phyloP scores from a whole-genome alignment of 352 stramenopile species.

The Globisporangium abappressorium region DNA sequence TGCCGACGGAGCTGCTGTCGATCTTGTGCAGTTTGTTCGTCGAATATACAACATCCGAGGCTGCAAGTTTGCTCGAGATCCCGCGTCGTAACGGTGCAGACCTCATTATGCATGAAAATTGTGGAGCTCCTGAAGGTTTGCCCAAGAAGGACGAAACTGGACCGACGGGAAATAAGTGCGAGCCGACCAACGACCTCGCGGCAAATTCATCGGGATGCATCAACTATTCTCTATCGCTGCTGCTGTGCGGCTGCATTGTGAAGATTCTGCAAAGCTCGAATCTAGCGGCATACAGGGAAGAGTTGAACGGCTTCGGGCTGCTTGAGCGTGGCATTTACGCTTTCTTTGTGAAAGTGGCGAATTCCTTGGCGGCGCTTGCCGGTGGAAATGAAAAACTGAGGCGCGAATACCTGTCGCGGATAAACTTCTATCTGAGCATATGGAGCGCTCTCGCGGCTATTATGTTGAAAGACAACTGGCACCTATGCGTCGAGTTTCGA shows the following conservation, averaged over 20 bases:
- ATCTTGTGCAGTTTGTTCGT: slow-evolving; percentile 69
- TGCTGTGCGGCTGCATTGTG: slow-evolving; percentile 60
- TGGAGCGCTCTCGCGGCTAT: slow-evolving; percentile 40
- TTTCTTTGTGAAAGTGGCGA: slow-evolving; percentile 49
- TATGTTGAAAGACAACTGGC: slow-evolving; percentile 52
- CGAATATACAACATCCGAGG: slow-evolving; percentile 36
- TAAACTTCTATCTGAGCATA: slow-evolving; percentile 37
- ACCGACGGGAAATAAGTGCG: not conserved
- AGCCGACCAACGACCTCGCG: not conserved
- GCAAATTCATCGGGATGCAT: not conserved
- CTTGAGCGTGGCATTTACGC: slow-evolving; percentile 63
- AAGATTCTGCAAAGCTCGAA: slow-evolving; percentile 52
- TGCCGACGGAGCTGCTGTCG: slow-evolving; percentile 60
- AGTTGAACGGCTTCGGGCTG: slow-evolving; percentile 54
- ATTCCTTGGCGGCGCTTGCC: slow-evolving; percentile 27
- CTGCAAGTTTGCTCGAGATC: slow-evolving; percentile 20
- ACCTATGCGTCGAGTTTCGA: slow-evolving; percentile 49
- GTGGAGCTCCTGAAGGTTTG: not conserved
- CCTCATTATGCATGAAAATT: not conserved
- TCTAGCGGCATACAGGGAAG: slow-evolving; percentile 34
- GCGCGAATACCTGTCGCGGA: slow-evolving; percentile 19
- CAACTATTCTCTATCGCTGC: slow-evolving; percentile 23
- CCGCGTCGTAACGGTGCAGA: not conserved
- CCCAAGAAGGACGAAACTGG: not conserved
- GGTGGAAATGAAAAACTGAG: slow-evolving; percentile 12